Conservation (phyloP, 768 basidiomycete genomes). For the Suillus brevipes region DNA sequence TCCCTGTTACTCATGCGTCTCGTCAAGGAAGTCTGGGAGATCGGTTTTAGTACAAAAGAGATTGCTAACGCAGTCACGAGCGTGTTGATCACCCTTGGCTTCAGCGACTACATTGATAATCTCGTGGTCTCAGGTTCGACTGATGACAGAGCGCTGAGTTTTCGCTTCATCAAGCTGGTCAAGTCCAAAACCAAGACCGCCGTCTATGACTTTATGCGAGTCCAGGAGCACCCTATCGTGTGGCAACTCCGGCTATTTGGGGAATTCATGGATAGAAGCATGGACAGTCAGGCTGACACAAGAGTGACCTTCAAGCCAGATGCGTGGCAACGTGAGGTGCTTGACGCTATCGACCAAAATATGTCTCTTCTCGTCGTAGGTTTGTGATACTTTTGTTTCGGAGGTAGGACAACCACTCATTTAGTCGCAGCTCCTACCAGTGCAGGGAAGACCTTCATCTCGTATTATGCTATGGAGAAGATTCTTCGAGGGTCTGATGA, state of each 20-base stretch:
- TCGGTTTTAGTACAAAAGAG: conserved; percentile 29
- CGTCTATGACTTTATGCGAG: conserved; percentile 51
- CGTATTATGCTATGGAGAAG: conserved; percentile 76
- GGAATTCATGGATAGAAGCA: conserved; percentile 69
- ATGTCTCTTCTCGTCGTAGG: conserved; percentile 68
- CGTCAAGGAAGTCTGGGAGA: conserved; percentile 45
- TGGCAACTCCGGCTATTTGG: conserved; percentile 76
- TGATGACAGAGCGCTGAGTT: conserved; percentile 38
- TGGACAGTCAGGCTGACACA: conserved; percentile 59
- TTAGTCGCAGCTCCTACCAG: conserved; percentile 57
- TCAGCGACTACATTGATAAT: conserved; percentile 38
- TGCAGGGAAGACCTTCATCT: conserved; percentile 78
- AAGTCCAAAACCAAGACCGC: conserved; percentile 43
- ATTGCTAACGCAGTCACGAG: conserved; percentile 37
- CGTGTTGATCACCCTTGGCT: conserved; percentile 49
- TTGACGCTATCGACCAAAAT: conserved; percentile 61
- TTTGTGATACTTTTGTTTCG: conserved; percentile 29
- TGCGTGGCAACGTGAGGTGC: conserved; percentile 67
- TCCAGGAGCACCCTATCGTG: conserved; percentile 53
- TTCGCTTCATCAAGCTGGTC: conserved; percentile 58
- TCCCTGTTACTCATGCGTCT: conserved; percentile 47
- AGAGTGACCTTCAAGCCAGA: conserved; percentile 68
- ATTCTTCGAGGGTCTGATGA: conserved; percentile 62
- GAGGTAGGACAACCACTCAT: conserved; percentile 1
- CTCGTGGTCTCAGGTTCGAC: conserved; percentile 19